Conservation (phyloP, 345 rosid species). For the Corchorus capsularis region DNA sequence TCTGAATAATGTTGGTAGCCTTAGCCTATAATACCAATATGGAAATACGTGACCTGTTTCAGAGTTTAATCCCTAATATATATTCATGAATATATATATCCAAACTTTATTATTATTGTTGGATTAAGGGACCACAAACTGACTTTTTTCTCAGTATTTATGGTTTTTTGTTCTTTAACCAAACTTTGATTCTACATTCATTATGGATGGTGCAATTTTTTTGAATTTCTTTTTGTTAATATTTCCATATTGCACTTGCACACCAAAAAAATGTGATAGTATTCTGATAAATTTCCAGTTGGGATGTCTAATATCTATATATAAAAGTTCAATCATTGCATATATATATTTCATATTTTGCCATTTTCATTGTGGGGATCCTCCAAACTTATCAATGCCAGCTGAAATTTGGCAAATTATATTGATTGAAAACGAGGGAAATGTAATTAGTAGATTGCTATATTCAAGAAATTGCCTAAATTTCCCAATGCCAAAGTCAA, state of each 20-base stretch:
- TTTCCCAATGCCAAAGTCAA: neutral
- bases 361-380: no score
- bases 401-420: neutral
- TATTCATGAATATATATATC: no score
- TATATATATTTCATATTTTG: no score
- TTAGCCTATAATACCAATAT: neutral
- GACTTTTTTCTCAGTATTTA: slow-evolving; percentile 1
- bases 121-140: slow-evolving; percentile 29
- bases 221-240: neutral
- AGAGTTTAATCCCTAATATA: neutral
- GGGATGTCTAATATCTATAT: no score
- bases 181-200: slow-evolving; percentile 19
- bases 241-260: no score
- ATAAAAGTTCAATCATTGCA: no score
- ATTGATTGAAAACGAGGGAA: no score
- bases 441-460: no score
- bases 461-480: neutral
- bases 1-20: no score
- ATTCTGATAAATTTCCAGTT: no score
- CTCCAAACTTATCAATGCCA: no score
- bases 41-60: slow-evolving; percentile 9
- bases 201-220: neutral
- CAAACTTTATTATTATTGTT: slow-evolving; percentile 2
- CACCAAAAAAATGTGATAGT: no score
- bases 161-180: slow-evolving; percentile 28